phyloP scores from a whole-genome alignment of 805 yeast genomes.

The Candida insectorum region DNA sequence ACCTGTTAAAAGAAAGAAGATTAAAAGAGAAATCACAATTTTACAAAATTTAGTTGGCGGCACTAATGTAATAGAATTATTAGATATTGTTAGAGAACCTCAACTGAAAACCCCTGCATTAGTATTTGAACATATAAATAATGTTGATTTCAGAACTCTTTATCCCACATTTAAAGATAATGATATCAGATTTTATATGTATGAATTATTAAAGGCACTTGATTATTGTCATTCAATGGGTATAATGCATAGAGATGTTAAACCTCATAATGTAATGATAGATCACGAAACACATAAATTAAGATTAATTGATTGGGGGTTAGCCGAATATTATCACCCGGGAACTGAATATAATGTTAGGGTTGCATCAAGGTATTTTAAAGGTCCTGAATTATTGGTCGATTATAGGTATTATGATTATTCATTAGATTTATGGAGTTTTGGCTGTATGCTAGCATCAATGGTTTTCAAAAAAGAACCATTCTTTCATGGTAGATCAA shows the following conservation, averaged over 20 bases:
- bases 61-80: conserved; percentile 69
- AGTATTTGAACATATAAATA: conserved; percentile 80
- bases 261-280: conserved; percentile 92
- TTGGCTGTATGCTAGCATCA: conserved; percentile 88
- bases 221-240: conserved; percentile 93
- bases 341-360: conserved; percentile 88
- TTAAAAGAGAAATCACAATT: conserved; percentile 85
- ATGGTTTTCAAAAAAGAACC: conserved; percentile 89
- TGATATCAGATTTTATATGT: conserved; percentile 82
- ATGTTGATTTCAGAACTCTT: conserved; percentile 80
- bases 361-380: conserved; percentile 87
- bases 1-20: conserved; percentile 91
- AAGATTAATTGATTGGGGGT: conserved; percentile 90
- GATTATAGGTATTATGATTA: conserved; percentile 84
- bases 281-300: conserved; percentile 63
- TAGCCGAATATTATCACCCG: conserved; percentile 89
- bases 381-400: conserved; percentile 87
- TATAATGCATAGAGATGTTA: conserved; percentile 91
- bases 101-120: conserved; percentile 83
- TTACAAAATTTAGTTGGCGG: conserved; percentile 83
- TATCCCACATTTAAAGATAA: conserved; percentile 74
- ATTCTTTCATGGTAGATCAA: conserved; percentile 87
- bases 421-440: conserved; percentile 86
- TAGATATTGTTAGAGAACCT: conserved; percentile 86
- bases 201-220: conserved; percentile 74